Evolutionary conservation across 1,284 basidiomycete genomes (phyloP), one percentile per base, ranked within the genome.

Genomic region (Paramarasmius palmivorus): DNA sequence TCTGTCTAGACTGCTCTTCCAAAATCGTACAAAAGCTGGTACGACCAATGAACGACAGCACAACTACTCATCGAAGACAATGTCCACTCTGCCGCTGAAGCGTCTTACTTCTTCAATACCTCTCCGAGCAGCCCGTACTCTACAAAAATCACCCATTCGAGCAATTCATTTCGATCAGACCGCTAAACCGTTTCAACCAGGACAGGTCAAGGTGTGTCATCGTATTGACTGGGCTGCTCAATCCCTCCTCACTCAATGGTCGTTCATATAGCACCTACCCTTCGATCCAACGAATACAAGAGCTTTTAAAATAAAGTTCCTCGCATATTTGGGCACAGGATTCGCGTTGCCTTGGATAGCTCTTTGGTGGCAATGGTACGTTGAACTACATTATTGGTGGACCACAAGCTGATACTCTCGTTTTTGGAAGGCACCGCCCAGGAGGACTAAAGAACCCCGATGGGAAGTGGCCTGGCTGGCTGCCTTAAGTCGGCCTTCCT

Each of bases 331-430:
- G 52, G 65, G 68, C 15, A 61, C 61, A 10, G 69, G 64, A 4
- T 71, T 72, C 52, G 59, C 63, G 7, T 60, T 71, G 14, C 70
- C 70, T 6, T 70, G 69, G 55, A 57, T 69, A 17, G 69, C 69
- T n/a, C 59, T 64, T 20, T 69, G 65, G 57, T 67, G 66, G 64
- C 57, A 59, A 42, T 67, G 67, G 67, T 69, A 41, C 34, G 61
- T 60, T 26, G 14, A 12, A 17, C 9, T 32, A 41, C 15, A n/a
- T n/a, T n/a, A n/a, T n/a, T 34, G n/a, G 12, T 8, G 29, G n/a
- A n/a, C n/a, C n/a, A n/a, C n/a, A n/a, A n/a, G n/a, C n/a, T n/a
- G n/a, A n/a, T n/a, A 23, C 7, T 44, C 41, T 25, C 23, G 12
- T 7, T 23, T 14, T 44, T 20, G 41, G 41, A 17, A n/a, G n/a